Evolutionary conservation across 345 rosid species (phyloP), one percentile per base, ranked within the genome.

Genomic region (Populus davidiana): DNA sequence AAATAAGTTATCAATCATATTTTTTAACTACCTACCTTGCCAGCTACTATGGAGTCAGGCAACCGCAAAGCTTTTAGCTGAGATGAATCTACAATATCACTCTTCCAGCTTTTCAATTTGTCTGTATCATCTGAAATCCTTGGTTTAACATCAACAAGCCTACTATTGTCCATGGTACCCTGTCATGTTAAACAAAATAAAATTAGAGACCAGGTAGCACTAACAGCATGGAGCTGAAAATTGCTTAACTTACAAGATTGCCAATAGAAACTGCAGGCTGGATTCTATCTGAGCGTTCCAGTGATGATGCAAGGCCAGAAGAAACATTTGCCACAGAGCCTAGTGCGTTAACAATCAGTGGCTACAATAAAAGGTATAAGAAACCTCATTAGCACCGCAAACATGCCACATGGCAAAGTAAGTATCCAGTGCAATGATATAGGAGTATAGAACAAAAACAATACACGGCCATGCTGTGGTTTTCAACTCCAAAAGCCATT

Each of bases 101-200:
- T 75, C 65, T 77, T 86, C 91, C 91, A 88, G 81, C 81, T 78
- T 81, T 81, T 86, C 21, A 79, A 75, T 81, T 84, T 86, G 79
- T 86, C 89, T 9, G 72, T 59, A 61, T 85, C 88, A 38, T 88
- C 88, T 13, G 78, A 64, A 63, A 86, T 80, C 25, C 89, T 80
- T 10, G 89, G 91, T 74, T 86, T 88, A 76, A 83, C 88, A 62
- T 86, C 91, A 77, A 85, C 79, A 18, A 82, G 86, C 81, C 86
- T 79, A 70, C 85, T 81, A 65, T 73, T 78, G 50, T 88, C 88
- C 79, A 87, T 83, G 5, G 81, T 62, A 73, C 88, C 83, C 90
- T 87, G 86, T 63, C 44, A 73, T 33, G 41, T 73, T 63, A 72
- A 69, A 23, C 47, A 21, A 6, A 23, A 77, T 65, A 43, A 76